Conservation (phyloP, 2,329 filamentous ascomycete genomes). For the Ophiocordyceps camponoti-saundersi region DNA sequence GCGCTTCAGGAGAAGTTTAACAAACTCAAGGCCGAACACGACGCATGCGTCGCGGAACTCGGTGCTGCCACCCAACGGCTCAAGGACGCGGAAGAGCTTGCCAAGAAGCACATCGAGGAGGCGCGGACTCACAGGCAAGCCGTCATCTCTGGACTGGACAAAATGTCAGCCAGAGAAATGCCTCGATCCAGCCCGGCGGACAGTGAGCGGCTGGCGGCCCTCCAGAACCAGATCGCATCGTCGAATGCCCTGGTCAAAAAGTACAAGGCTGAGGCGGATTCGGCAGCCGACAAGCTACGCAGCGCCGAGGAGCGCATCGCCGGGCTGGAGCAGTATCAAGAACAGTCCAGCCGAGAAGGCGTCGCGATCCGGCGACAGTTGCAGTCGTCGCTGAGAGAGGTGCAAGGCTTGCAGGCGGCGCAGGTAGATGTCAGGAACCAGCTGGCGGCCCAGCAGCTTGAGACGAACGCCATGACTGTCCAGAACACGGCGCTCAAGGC, state of each 20-base stretch:
- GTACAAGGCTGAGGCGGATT: conserved; percentile 77
- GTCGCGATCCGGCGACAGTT: conserved; percentile 80
- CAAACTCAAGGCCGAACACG: conserved; percentile 67
- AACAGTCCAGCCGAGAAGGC: conserved; percentile 87
- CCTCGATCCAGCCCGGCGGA: conserved; percentile 29
- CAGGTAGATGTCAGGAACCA: conserved; percentile 72
- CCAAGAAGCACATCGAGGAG: conserved; percentile 74
- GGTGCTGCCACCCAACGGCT: conserved; percentile 58
- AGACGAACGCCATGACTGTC: conserved; percentile 83
- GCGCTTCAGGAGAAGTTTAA: conserved; percentile 59
- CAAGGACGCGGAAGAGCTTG: conserved; percentile 72
- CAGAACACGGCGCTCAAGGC: conserved; percentile 91
- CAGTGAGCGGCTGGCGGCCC: conserved; percentile 49
- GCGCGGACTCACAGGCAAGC: conserved; percentile 71
- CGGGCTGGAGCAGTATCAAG: conserved; percentile 89
- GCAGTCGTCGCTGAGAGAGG: conserved; percentile 68
- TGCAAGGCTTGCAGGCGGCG: conserved; percentile 62
- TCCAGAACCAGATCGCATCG: conserved; percentile 64
- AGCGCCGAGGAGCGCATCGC: conserved; percentile 93
- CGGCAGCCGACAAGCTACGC: conserved; percentile 73
- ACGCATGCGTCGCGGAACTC: conserved; percentile 62
- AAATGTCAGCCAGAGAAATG: conserved; percentile 41
- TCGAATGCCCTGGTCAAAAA: conserved; percentile 70
- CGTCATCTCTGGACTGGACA: conserved; percentile 68
- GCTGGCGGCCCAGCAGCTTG: conserved; percentile 71